Evolutionary conservation across 2,329 filamentous ascomycete genomes (phyloP), one percentile per base, ranked within the genome.

Genomic region (Xylariomycetidae sp.): DNA sequence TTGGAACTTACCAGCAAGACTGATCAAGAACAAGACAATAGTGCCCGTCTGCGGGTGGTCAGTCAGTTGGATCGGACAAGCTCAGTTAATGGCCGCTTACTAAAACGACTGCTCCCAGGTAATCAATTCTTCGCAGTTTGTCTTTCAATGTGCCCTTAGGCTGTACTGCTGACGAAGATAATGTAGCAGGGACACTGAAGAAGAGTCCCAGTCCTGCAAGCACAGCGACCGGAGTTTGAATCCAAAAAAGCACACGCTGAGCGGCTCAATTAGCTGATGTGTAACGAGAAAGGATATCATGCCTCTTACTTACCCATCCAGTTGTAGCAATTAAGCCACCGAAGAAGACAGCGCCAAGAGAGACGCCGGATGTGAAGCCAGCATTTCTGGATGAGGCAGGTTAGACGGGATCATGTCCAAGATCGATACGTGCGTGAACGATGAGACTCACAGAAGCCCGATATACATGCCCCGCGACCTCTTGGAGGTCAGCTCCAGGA

Each of bases 1-100:
- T 11, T 77, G 68, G 26, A 92, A 72, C 9, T 70, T 69, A 1
- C 77, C 74, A 0, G 82, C 79, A 1, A 94, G 70, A 16, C 80
- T 77, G 51, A 80, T 81, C 13, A 94, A 77, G 37, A 94, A 77
- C 6, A 88, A 67, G 0, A 85, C 72, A 12, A 90, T 80, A 3
- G 82, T 74, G 4, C 66, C 48, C 2, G 72, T 75, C 79, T 82
- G 37, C 6, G 18, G 11, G 9, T 18, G 13, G 20, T 8, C n/a
- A 8, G 14, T 40, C 30, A 45, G 46, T 27, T n/a, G 13, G 7
- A 6, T 13, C 4, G 16, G 16, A 12, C 26, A 14, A 30, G 12
- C 25, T 40, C n/a, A 36, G 15, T 25, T 22, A 16, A 4, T 7
- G 13, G 3, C 36, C 6, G 37, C 70, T 54, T 62, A 82, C 78